Conservation (phyloP, 495 filamentous ascomycete genomes). For the Penicillium tannophilum region DNA sequence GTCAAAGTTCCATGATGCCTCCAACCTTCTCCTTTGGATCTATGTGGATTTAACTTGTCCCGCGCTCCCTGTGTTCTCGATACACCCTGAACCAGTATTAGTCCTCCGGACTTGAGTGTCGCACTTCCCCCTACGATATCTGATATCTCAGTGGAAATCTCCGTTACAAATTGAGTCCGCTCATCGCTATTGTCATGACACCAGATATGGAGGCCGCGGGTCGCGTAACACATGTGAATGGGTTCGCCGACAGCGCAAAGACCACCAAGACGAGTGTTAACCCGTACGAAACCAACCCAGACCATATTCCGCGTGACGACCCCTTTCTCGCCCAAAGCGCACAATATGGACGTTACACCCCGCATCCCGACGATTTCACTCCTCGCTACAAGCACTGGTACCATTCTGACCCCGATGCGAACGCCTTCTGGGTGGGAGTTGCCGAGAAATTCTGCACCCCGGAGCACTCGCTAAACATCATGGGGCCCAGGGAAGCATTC, state of each 20-base stretch:
- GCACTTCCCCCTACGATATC: background rate
- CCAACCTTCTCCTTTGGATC: constrained; percentile 18
- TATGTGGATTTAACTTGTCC: constrained; percentile 25
- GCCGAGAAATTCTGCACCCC: constrained; percentile 34
- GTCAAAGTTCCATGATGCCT: constrained; percentile 32
- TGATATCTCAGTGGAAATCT: background rate
- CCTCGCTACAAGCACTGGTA: constrained; percentile 42
- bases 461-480: constrained; percentile 39
- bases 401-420: constrained; percentile 31
- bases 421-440: constrained; percentile 39
- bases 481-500: constrained; percentile 37
- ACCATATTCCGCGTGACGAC: constrained; percentile 38
- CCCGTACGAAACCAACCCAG: constrained; percentile 42
- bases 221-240: constrained; percentile 31
- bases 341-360: constrained; percentile 47
- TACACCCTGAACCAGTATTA: constrained; percentile 5
- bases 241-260: constrained; percentile 19
- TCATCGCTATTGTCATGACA: constrained; percentile 24
- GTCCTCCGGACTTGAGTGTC: background rate
- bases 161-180: background rate
- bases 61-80: constrained; percentile 20
- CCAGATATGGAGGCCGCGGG: constrained; percentile 23
- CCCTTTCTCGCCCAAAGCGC: constrained; percentile 38
- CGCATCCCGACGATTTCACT: constrained; percentile 41
- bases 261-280: constrained; percentile 19